A percentile compares a stretch with the other conserved stretches of the same genome.
These are phyloP conservation scores for Leucogyrophana mollusca DNA, from an alignment of 768 basidiomycete genomes.

Conservation along the genomic window DNA sequence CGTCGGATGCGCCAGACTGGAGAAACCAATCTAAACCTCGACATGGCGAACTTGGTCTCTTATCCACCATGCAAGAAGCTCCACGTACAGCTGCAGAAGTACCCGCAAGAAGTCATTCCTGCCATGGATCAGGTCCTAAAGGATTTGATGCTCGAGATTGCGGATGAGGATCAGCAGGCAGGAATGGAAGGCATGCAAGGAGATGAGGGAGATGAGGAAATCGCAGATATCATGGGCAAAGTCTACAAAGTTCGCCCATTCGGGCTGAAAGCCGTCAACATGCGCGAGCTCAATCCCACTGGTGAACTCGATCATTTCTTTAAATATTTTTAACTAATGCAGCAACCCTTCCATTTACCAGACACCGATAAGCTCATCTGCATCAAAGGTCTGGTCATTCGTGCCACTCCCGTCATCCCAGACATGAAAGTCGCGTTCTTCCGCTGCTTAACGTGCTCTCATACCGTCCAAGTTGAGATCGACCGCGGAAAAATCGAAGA, in stretches of 20 bases:
- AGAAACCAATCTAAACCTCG: constrained; percentile 92
- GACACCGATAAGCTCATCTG: constrained; percentile 98
- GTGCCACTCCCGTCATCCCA: constrained; percentile 95
- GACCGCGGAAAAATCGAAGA: constrained; percentile 98
- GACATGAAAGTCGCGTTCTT: constrained; percentile 99
- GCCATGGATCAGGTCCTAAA: constrained; percentile 97
- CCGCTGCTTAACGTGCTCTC: constrained; percentile 92
- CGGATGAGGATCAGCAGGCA: constrained; percentile 74
- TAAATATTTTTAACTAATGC: not conserved
- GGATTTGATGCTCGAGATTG: constrained; percentile 87
- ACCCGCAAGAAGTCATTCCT: constrained; percentile 96
- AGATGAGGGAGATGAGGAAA: constrained; percentile 75
- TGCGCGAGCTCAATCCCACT: constrained; percentile 92
- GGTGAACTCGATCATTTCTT: constrained; percentile 42
- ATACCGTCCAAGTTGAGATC: constrained; percentile 96
- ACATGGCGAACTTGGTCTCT: constrained; percentile 80
- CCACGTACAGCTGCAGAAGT: constrained; percentile 80
- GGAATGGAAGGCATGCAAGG: constrained; percentile 77
- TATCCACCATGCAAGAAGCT: constrained; percentile 86
- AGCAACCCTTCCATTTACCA: constrained; percentile 28
- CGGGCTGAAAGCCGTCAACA: constrained; percentile 80
- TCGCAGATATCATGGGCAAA: constrained; percentile 81
- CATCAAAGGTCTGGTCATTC: constrained; percentile 96
- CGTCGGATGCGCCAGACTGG: constrained; percentile 86
- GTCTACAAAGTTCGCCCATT: constrained; percentile 95